Base-by-base conservation (phyloP, 345 rosid species). In the Citrus mangshanensis region DNA sequence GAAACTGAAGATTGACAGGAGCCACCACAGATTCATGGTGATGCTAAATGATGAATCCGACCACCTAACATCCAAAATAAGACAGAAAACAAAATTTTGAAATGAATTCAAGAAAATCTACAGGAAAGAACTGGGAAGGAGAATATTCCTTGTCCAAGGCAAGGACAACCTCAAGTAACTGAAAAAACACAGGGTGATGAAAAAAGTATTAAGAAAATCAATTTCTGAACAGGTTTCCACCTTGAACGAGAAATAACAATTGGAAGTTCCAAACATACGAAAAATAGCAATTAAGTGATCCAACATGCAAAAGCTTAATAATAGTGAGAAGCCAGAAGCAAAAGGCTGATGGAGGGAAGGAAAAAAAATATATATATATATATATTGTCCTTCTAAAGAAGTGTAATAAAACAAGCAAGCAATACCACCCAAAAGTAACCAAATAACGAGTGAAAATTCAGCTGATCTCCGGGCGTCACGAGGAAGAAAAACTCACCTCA, bases 1-100 rank as follows among this genome's bases (percentile, higher is more conserved):
- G 82, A 88, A 83, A 71, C 86, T 63, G 49, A 84, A 64, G 82
- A 78, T 77, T 65, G 81, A 72, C 4, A 90, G 72, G 68, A 85
- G 79, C 87, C 78, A 84, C 71, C 83, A 80, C 88, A 82, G 81
- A 79, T 79, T 85, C 94, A 90, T 90, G 73, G 64, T 66, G 66
- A 80, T 75, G 61, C 67, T 37, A 35, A 81, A 71, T 70, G 82
- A 78, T 77, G 70, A 67, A 72, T 80, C 75, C 68, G 51, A 77
- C 78, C 85, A 77, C 84, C 90, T 82, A 79, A 42, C 66, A 72
- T 67, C 60, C 64, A 81, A 73, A 35, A 75, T 30, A 40, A 76
- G 68, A 80, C 4, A 21, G 58, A 59, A 1, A n/a, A 72, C n/a
- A 7, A 65, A 65, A 63, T 24, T 28, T 22, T 18, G 42, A 16